Evolutionary conservation across 2,329 filamentous ascomycete genomes (phyloP), one percentile per base, ranked within the genome.

Genomic region (Scedosporium minutisporum): DNA sequence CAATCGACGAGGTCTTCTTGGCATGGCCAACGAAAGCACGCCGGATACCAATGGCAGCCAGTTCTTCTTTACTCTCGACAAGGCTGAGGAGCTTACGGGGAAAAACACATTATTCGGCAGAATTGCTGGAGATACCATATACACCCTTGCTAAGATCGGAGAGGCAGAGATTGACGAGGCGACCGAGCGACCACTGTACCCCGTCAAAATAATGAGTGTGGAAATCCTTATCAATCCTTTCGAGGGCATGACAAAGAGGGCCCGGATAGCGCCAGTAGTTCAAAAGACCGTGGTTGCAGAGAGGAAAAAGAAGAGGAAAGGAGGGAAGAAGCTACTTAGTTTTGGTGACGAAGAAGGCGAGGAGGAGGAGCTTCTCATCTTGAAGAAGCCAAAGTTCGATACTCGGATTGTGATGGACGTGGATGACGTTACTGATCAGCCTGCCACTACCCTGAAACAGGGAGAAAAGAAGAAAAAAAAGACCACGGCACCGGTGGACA

Each of bases 41-140:
- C 82, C 83, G 33, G 82, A 93, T 69, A 90, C 90, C 62, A 97
- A 97, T 76, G 90, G 91, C 41, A 96, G 91, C 73, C 95, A 99
- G 75, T 97, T 97, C 80, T 99, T 99, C 78, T 87, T 99, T 65
- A 97, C 95, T 0, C 77, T 99, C 61, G 92, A 86, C 66, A 92
- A 88, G 71, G 81, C 93, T 25, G 87, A 91, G 27, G 92, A 97
- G 78, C 74, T 99, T 70, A 91, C 89, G 68, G 89, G 88, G 60
- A 91, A 90, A 76, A 97, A 97, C 74, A 97, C 95, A 0, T 78
- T 97, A 73, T 97, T 99, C 78, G 95, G 95, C 18, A 82, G 95
- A 63, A 84, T 99, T 55, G 91, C 90, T 42, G 95, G 93, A 29
- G 91, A 97, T 67, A 97, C 93, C 16, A 95, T 99, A 62, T 99